phyloP scores from a whole-genome alignment of 1,284 basidiomycete species.

The Grifola frondosa region DNA sequence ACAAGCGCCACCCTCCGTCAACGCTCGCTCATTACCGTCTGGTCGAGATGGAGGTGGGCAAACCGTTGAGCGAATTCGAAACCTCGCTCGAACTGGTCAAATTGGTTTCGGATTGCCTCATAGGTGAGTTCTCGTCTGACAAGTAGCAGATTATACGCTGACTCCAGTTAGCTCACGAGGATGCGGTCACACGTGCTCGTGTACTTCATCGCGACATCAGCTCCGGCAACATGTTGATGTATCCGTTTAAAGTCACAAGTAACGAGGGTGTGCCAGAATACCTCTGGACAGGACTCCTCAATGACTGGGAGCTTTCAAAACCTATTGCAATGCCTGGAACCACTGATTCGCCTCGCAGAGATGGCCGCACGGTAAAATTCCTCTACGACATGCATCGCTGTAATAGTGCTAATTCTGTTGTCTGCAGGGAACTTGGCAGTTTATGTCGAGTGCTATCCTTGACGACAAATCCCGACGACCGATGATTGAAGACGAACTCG shows the following conservation, averaged over 20 bases:
- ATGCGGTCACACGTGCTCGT: not conserved
- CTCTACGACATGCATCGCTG: too few species aligned
- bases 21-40: constrained; percentile 7
- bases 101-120: not conserved
- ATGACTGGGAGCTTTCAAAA: constrained; percentile 17
- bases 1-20: too few species aligned
- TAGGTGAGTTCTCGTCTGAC: not conserved
- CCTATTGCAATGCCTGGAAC: too few species aligned
- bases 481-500: constrained; percentile 13
- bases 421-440: too few species aligned
- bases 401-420: too few species aligned
- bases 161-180: constrained; percentile 8
- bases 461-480: too few species aligned
- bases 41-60: constrained; percentile 7
- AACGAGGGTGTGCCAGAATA: too few species aligned
- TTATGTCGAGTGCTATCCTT: too few species aligned
- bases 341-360: too few species aligned
- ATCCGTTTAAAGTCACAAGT: not conserved
- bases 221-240: constrained; percentile 10
- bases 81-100: not conserved
- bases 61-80: constrained; percentile 1
- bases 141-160: not conserved
- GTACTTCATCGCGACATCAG: constrained; percentile 15
- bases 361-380: too few species aligned
- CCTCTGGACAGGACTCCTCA: constrained; percentile 2